These are phyloP conservation scores for Achaetomiella virescens DNA, from an alignment of 495 filamentous ascomycete genomes.

Conservation along the genomic window DNA sequence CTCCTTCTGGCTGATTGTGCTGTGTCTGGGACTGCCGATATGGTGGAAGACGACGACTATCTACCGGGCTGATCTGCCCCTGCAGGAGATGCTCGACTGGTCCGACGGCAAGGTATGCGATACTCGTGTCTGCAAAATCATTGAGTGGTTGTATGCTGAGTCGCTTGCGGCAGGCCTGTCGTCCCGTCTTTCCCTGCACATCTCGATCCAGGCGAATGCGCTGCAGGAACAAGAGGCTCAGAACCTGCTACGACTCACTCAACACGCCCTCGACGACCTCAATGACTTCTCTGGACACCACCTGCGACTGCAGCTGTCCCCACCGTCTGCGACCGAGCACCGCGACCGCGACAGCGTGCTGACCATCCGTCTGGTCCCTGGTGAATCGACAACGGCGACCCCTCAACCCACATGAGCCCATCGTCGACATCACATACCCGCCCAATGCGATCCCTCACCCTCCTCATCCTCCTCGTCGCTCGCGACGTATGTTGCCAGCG, in stretches of 20 bases:
- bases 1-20: constrained; percentile 85
- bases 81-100: constrained; percentile 87
- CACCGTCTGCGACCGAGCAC: constrained; percentile 25
- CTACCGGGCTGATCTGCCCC: constrained; percentile 76
- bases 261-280: constrained; percentile 82
- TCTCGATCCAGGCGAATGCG: constrained; percentile 66
- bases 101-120: constrained; percentile 75
- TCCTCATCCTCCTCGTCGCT: constrained; percentile 67
- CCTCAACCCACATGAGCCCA: constrained; percentile 62
- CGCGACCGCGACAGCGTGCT: constrained; percentile 54
- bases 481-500: constrained; percentile 71
- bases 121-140: neutral
- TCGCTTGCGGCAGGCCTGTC: constrained; percentile 59
- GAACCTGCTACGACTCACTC: constrained; percentile 73
- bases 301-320: constrained; percentile 64
- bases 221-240: constrained; percentile 65
- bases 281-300: constrained; percentile 93
- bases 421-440: constrained; percentile 75
- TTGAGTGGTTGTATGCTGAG: neutral
- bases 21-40: constrained; percentile 82
- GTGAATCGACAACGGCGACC: constrained; percentile 54
- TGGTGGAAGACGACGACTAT: constrained; percentile 98
- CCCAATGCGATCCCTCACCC: constrained; percentile 64
- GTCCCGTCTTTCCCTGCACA: constrained; percentile 80
- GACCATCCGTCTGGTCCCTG: constrained; percentile 60